Conservation (phyloP, 1,139 yeast species). For the Yamadazyma membranifaciens region DNA sequence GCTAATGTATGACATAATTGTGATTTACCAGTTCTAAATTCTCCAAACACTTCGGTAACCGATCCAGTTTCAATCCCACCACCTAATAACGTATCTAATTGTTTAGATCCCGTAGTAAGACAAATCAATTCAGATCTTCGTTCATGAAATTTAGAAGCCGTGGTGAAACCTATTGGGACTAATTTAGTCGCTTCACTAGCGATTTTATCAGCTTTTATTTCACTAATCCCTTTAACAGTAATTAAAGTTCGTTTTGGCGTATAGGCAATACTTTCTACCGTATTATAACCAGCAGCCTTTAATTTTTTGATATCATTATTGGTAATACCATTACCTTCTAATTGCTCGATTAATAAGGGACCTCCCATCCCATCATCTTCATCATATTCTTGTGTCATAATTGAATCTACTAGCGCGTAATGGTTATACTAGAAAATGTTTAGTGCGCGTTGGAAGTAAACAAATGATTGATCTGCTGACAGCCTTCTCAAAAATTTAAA, state of each 20-base stretch:
- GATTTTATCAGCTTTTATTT: constrained; percentile 89
- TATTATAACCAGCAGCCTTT: constrained; percentile 79
- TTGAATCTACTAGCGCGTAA: too few species aligned
- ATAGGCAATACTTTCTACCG: constrained; percentile 90
- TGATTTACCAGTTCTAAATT: constrained; percentile 96
- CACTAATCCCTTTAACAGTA: constrained; percentile 88
- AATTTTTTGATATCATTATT: constrained; percentile 76
- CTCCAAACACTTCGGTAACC: constrained; percentile 95
- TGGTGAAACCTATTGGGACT: constrained; percentile 96
- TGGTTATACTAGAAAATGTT: neutral
- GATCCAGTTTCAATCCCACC: constrained; percentile 99
- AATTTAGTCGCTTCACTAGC: constrained; percentile 78
- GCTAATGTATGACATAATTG: constrained; percentile 96
- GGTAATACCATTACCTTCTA: constrained; percentile 85
- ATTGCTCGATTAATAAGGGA: constrained; percentile 45
- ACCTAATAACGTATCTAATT: constrained; percentile 86
- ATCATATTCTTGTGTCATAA: constrained; percentile 17
- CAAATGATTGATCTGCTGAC: constrained; percentile 1
- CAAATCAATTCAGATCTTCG: constrained; percentile 89
- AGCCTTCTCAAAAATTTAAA: neutral
- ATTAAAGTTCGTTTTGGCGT: constrained; percentile 77
- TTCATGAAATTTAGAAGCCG: constrained; percentile 92
- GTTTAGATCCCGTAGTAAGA: constrained; percentile 92
- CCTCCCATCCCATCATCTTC: constrained; percentile 42
- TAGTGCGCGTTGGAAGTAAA: constrained; percentile 5